Base-by-base conservation (phyloP, 2,329 filamentous ascomycete genomes). In the Cercospora sp. region DNA sequence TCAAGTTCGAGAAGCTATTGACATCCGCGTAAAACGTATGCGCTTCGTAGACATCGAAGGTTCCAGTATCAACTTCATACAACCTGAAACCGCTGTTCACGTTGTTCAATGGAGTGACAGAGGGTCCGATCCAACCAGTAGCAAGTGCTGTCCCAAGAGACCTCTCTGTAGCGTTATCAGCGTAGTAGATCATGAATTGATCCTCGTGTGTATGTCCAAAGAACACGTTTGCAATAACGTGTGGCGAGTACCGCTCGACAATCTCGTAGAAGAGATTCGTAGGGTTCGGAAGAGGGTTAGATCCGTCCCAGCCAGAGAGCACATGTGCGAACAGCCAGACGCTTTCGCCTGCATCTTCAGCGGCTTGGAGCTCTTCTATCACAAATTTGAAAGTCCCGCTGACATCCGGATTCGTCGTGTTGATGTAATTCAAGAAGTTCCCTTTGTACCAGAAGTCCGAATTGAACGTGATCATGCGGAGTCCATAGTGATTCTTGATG, bases 251-350 rank as follows among this genome's bases (percentile, higher is more conserved):
- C 12, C 85, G 82, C 66, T 85, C 84, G 10, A 87, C 75, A 60
- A 86, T 86, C 71, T 85, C 82, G 70, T 85, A 85, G 80, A 87
- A 83, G 45, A 87, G 80, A 71, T 86, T 81, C 1, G 80, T 83
- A 0, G 85, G 86, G 63, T 86, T 85, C 4, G 83, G 82, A 6
- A 86, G 75, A 2, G 85, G 82, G 66, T 87, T 87, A 2, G 76
- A 77, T 28, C 85, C 86, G 72, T 87, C 85, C 84, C 85, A 88
- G 7, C 86, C 86, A 26, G 81, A 82, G 8, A 86, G 80, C 12
- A 88, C 85, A 63, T 87, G 85, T 5, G 83, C 85, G 6, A 86
- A 73, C 5, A 87, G 80, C 85, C 85, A 87, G 30, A 86, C 85
- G 9, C 84, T 78, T 70, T 87, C 85, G 5, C 80, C 80, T 8